Conservation (phyloP, 2,329 filamentous ascomycete species). For the Penicillium italicum region DNA sequence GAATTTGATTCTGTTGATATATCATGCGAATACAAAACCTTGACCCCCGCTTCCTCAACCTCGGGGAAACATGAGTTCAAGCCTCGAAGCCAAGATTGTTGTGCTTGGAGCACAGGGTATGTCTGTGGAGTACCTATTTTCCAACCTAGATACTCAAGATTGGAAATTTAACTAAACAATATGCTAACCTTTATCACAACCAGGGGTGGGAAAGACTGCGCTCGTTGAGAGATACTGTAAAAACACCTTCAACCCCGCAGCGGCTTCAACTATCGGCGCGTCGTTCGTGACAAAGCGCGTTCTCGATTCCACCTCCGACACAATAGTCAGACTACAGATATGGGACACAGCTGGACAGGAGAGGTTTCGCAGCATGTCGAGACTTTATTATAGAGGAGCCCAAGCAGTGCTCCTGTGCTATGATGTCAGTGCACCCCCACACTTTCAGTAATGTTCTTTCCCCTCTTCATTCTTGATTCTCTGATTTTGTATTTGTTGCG, state of each 20-base stretch:
- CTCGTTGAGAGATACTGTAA: slow-evolving; percentile 50
- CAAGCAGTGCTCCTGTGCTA: slow-evolving; percentile 94
- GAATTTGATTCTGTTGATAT: slow-evolving; percentile 7
- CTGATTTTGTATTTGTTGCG: neutral
- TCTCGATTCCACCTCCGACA: slow-evolving; percentile 78
- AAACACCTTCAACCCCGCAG: slow-evolving; percentile 44
- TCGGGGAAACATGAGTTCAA: slow-evolving; percentile 44
- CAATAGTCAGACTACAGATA: slow-evolving; percentile 84
- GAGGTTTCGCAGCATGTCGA: slow-evolving; percentile 88
- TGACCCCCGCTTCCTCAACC: slow-evolving; percentile 26
- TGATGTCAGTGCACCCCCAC: slow-evolving; percentile 44
- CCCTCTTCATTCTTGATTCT: neutral
- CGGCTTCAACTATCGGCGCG: slow-evolving; percentile 69
- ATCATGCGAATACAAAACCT: slow-evolving; percentile 32
- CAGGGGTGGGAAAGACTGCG: slow-evolving; percentile 53
- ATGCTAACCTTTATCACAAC: neutral
- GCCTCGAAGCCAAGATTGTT: slow-evolving; percentile 52
- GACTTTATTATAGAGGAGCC: slow-evolving; percentile 92
- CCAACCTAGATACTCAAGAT: neutral
- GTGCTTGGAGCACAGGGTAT: slow-evolving; percentile 51
- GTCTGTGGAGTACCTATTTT: neutral
- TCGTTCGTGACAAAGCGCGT: slow-evolving; percentile 77
- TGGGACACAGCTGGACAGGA: slow-evolving; percentile 98
- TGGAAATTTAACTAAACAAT: neutral
- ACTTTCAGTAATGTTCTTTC: neutral